phyloP scores from a whole-genome alignment of 495 filamentous ascomycete genomes.

The Geoglossum glabrum region DNA sequence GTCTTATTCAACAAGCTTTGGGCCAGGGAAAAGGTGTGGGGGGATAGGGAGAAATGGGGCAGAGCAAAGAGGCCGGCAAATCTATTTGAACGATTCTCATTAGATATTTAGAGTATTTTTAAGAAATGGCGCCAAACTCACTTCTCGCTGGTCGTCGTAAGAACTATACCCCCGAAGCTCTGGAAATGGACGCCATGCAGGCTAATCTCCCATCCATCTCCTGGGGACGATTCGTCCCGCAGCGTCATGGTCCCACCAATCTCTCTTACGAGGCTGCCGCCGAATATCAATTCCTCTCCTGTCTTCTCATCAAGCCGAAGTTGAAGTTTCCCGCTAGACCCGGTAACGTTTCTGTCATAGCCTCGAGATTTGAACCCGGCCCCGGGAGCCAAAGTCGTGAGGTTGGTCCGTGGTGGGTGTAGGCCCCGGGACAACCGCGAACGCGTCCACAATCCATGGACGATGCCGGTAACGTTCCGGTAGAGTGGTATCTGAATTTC shows the following conservation, averaged over 20 bases:
- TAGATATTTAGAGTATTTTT: neutral
- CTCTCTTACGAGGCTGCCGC: conserved; percentile 26
- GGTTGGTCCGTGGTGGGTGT: conserved; percentile 26
- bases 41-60: conserved; percentile 56
- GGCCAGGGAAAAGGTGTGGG: conserved; percentile 43
- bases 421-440: conserved; percentile 22
- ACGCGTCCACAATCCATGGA: conserved; percentile 59
- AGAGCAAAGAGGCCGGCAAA: conserved; percentile 75
- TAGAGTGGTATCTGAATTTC: conserved; percentile 34
- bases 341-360: conserved; percentile 18
- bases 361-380: conserved; percentile 8
- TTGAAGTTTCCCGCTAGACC: conserved; percentile 11
- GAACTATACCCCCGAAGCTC: conserved; percentile 47
- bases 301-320: conserved; percentile 20
- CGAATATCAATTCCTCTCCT: conserved; percentile 9
- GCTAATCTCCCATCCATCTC: conserved; percentile 52
- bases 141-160: conserved; percentile 82
- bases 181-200: conserved; percentile 73
- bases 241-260: conserved; percentile 46
- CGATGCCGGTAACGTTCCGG: conserved; percentile 60
- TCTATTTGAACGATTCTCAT: conserved; percentile 9
- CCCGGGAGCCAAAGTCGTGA: conserved; percentile 24
- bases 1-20: conserved; percentile 50
- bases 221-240: conserved; percentile 43
- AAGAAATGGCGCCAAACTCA: no score